These are phyloP conservation scores for Xylaria longipes DNA, from an alignment of 495 filamentous ascomycete genomes.

Conservation along the genomic window DNA sequence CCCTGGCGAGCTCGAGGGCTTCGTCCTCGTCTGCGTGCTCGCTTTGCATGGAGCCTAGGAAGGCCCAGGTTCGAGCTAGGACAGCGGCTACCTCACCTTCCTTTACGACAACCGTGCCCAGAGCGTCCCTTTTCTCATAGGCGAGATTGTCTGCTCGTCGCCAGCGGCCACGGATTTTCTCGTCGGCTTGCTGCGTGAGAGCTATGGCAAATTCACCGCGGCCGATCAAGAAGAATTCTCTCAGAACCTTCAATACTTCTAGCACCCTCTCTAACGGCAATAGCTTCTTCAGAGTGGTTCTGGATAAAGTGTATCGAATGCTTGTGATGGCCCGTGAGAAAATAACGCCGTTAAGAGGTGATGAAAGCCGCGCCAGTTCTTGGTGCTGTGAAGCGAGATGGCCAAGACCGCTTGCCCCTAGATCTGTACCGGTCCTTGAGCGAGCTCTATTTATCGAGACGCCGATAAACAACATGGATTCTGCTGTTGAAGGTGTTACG, in stretches of 20 bases:
- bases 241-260: slow-evolving; percentile 75
- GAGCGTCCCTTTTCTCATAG: slow-evolving; percentile 56
- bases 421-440: slow-evolving; percentile 52
- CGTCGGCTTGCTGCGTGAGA: slow-evolving; percentile 82
- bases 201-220: slow-evolving; percentile 90
- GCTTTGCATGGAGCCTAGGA: slow-evolving; percentile 72
- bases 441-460: slow-evolving; percentile 84
- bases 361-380: slow-evolving; percentile 70
- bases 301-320: slow-evolving; percentile 81
- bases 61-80: slow-evolving; percentile 75
- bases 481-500: slow-evolving; percentile 74
- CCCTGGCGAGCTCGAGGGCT: slow-evolving; percentile 81
- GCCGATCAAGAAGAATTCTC: slow-evolving; percentile 86
- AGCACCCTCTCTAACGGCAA: slow-evolving; percentile 77
- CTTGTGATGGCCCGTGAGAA: slow-evolving; percentile 73
- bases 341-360: slow-evolving; percentile 73
- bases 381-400: slow-evolving; percentile 73
- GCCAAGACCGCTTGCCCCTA: slow-evolving; percentile 64
- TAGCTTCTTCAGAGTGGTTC: slow-evolving; percentile 79
- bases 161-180: slow-evolving; percentile 68
- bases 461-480: slow-evolving; percentile 89
- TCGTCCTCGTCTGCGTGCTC: slow-evolving; percentile 75
- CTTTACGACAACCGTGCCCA: slow-evolving; percentile 71
- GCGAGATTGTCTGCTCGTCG: slow-evolving; percentile 58
- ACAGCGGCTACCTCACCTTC: slow-evolving; percentile 84